Evolutionary conservation across 345 rosid species (phyloP).

Genomic region (Brassica incana): DNA sequence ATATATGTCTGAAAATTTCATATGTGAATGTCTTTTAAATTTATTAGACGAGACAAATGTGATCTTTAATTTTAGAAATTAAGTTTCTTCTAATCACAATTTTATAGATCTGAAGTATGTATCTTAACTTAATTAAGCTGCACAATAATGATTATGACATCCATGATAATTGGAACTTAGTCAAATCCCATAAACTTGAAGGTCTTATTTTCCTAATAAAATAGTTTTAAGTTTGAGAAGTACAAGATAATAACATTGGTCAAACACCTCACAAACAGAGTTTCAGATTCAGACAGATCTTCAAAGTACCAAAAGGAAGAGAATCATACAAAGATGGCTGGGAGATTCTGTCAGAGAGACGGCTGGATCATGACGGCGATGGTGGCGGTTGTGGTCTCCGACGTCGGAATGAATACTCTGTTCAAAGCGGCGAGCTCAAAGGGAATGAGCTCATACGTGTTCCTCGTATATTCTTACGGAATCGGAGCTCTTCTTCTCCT

Average conservation of each 20-base stretch:
- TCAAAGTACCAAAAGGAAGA: not conserved
- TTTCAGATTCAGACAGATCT: not conserved
- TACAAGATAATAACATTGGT: not conserved
- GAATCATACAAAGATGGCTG: not conserved
- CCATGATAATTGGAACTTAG: not conserved
- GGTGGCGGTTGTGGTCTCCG: conserved; percentile 39
- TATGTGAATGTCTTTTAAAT: conserved; percentile 20
- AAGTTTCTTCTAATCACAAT: conserved; percentile 18
- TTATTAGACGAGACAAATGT: conserved; percentile 27
- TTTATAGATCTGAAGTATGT: too few relatives aligned
- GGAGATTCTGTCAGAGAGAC: conserved; percentile 26
- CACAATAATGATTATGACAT: not conserved
- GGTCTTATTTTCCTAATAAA: not conserved
- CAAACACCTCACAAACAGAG: not conserved
- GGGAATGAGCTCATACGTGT: conserved; percentile 49
- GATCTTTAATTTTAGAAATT: conserved; percentile 12
- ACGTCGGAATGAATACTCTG: conserved; percentile 41
- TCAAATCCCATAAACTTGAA: not conserved
- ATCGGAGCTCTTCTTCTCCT: conserved; percentile 49
- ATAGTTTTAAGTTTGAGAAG: not conserved
- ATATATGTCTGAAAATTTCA: not conserved
- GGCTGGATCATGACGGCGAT: conserved; percentile 44
- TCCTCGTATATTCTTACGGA: conserved; percentile 46
- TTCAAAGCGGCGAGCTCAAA: conserved; percentile 49
- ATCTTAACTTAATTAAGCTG: not conserved